Evolutionary conservation across 768 basidiomycete genomes (phyloP).

Genomic region (Amanita fuliginea): DNA sequence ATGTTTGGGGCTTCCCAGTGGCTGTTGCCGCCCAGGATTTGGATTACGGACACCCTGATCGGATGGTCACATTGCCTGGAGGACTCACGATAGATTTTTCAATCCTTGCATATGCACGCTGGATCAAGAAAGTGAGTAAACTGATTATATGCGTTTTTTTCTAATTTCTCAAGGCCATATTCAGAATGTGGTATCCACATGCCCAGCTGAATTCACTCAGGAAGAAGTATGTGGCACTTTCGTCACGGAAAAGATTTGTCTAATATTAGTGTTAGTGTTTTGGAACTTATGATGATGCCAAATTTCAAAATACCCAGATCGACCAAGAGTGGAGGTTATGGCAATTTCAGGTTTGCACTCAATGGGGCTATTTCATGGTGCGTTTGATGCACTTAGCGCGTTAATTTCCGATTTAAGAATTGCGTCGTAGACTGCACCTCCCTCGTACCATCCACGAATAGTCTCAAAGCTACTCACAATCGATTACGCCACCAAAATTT

Average conservation of each 20-base stretch:
- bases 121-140: conserved; percentile 52
- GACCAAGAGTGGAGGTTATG: conserved; percentile 78
- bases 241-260: not conserved
- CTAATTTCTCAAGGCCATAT: not conserved
- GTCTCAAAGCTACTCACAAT: conserved; percentile 63
- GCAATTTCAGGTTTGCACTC: conserved; percentile 86
- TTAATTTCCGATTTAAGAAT: not conserved
- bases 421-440: conserved; percentile 53
- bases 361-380: conserved; percentile 93
- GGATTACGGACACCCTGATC: conserved; percentile 37
- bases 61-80: conserved; percentile 34
- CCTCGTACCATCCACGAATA: conserved; percentile 60
- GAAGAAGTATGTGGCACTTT: conserved; percentile 21
- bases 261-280: conserved; percentile 53
- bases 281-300: conserved; percentile 63
- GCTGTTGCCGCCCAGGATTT: conserved; percentile 12
- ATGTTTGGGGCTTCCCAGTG: conserved; percentile 11
- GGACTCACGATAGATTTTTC: conserved; percentile 47
- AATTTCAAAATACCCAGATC: conserved; percentile 51
- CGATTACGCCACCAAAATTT: conserved; percentile 26
- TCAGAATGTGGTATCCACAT: conserved; percentile 47
- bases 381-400: conserved; percentile 8
- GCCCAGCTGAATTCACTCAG: conserved; percentile 30
- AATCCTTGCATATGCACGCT: conserved; percentile 65
- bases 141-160: not conserved